Evolutionary conservation across 768 basidiomycete genomes (phyloP), one percentile per base, ranked within the genome.

Genomic region (Boletus patriciae): DNA sequence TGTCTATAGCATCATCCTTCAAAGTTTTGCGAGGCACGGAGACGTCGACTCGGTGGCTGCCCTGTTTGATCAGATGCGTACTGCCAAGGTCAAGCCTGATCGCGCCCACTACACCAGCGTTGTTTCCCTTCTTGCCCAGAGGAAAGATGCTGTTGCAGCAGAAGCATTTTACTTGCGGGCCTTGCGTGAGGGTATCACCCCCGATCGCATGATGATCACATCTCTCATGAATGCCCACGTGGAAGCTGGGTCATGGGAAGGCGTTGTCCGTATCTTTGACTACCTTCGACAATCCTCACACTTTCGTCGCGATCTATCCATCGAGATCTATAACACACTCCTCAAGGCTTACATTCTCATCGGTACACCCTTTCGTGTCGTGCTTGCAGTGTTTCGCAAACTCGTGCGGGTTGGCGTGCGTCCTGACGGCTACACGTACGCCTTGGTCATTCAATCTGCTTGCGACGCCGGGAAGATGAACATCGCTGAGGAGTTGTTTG

Each of bases 181-280:
- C 1, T 46, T 91, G 44, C 65, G 70, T 16, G 83, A 87, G 38
- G 85, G 85, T 16, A 65, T 92, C 52, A 68, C 72, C 16, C 88
- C 88, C 3, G 86, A 90, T 67, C 75, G 77, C 36, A 73, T 69
- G 38, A 86, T 92, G 86, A 75, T 86, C 60, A 80, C 83, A 15
- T 74, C 87, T 7, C 70, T 96, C 47, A 85, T 98, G 85, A 84
- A 90, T 63, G 92, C 88, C 0, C 84, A 94, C 65, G 87, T 92
- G 47, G 85, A 90, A 65, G 80, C 85, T 2, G 90, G 88, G 2
- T 84, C 86, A 12, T 97, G 92, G 92, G 70, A 75, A 44, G 85
- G 85, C 25, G 92, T 87, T 19, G 78, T 92, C 55, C 78, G 81
- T 23, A 74, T 84, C 13, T 96, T 88, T 65, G 82, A 87, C 60